phyloP scores from a whole-genome alignment of 169 alveolate genomes.

The Besnoitia besnoiti region DNA sequence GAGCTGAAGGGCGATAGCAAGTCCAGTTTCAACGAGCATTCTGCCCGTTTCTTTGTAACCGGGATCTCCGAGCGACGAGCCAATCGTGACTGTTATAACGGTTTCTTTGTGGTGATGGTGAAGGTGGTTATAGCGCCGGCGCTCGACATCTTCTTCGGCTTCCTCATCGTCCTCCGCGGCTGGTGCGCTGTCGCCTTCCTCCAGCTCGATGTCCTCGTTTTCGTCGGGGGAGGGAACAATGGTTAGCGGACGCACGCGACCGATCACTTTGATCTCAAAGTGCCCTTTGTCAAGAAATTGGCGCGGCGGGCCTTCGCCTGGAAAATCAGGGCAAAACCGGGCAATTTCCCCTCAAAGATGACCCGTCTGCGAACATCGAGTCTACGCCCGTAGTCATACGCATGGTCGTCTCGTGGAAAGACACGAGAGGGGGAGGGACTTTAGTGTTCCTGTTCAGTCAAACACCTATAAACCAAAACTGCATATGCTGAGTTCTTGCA shows the following conservation, averaged over 20 bases:
- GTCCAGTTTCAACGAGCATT: slow-evolving; percentile 43
- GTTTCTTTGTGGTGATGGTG: not conserved
- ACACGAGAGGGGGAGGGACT: too few species aligned
- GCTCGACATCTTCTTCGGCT: not conserved
- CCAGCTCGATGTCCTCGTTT: not conserved
- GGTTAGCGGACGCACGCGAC: not conserved
- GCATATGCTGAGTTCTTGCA: too few species aligned
- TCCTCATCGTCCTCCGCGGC: not conserved
- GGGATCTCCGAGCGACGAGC: slow-evolving; percentile 45
- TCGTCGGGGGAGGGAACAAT: not conserved
- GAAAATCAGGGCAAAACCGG: not conserved
- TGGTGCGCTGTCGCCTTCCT: not conserved
- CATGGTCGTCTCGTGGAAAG: too few species aligned
- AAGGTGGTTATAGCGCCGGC: not conserved
- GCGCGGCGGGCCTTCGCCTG: slow-evolving; percentile 52
- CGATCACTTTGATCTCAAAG: slow-evolving; percentile 6
- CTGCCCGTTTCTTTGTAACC: slow-evolving; percentile 61
- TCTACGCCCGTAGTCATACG: too few species aligned
- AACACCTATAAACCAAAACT: too few species aligned
- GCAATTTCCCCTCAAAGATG: too few species aligned
- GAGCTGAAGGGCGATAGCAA: slow-evolving; percentile 19
- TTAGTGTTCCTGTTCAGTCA: too few species aligned
- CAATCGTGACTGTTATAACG: slow-evolving; percentile 1
- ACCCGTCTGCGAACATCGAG: too few species aligned
- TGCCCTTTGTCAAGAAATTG: slow-evolving; percentile 38